Evolutionary conservation across 2,329 filamentous ascomycete species (phyloP).

Genomic region (Cucurbitaria berberidis): DNA sequence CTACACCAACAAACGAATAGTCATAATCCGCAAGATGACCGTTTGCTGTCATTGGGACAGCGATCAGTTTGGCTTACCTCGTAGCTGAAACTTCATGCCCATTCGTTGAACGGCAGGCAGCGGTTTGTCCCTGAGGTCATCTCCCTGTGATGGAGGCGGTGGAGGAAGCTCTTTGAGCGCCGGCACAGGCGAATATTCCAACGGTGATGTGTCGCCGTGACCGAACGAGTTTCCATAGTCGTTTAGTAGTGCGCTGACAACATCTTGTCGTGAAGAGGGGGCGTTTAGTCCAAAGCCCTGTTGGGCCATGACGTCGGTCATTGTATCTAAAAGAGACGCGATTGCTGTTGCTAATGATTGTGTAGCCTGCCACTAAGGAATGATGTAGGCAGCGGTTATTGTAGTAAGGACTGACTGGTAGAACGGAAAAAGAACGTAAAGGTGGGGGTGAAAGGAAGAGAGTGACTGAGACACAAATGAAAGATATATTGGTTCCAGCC

Average conservation of each 20-base stretch:
- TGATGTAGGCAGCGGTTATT: not conserved
- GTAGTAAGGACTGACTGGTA: not conserved
- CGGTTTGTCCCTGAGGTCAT: constrained; percentile 33
- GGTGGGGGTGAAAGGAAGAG: constrained; percentile 11
- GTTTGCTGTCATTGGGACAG: not conserved
- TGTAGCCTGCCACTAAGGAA: not conserved
- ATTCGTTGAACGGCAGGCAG: constrained; percentile 32
- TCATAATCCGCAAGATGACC: not conserved
- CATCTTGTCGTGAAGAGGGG: constrained; percentile 44
- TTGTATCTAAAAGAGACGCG: constrained; percentile 15
- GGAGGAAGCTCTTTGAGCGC: constrained; percentile 40
- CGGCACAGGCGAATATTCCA: constrained; percentile 29
- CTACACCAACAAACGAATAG: constrained; percentile 2
- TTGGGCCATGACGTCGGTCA: constrained; percentile 36
- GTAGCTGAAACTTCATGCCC: constrained; percentile 42
- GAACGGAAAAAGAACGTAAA: constrained; percentile 19
- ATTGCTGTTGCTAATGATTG: constrained; percentile 3
- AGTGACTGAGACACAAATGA: constrained; percentile 21
- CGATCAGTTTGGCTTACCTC: constrained; percentile 35
- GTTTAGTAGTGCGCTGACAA: constrained; percentile 47
- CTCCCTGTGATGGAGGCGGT: constrained; percentile 34
- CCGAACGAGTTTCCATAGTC: constrained; percentile 46
- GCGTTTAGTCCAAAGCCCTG: constrained; percentile 29
- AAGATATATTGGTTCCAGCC: constrained; percentile 26
- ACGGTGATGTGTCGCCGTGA: constrained; percentile 30